Evolutionary conservation across 176 grass and related monocot genomes (phyloP).

Genomic region (Saccharum spontaneum): DNA sequence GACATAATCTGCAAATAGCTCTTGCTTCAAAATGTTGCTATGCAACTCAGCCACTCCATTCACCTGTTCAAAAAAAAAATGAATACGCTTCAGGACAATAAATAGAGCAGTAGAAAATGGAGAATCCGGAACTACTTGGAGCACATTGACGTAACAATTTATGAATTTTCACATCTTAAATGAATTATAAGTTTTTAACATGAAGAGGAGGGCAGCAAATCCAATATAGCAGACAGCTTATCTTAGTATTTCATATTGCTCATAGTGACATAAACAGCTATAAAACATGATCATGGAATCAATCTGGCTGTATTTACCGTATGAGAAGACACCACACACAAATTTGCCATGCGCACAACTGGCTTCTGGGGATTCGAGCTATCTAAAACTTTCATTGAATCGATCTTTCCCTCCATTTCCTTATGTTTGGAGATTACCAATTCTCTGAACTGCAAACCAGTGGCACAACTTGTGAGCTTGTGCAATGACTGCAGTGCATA

Average conservation of each 20-base stretch:
- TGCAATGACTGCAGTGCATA: conserved; percentile 8
- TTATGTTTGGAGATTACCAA: conserved; percentile 61
- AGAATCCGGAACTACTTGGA: background rate
- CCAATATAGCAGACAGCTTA: conserved; percentile 4
- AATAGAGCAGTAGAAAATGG: conserved; percentile 8
- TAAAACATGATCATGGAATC: conserved; percentile 18
- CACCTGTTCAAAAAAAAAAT: conserved; percentile 60
- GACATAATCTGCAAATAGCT: conserved; percentile 64
- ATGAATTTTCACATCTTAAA: conserved; percentile 15
- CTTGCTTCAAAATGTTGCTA: conserved; percentile 78
- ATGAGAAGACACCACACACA: conserved; percentile 66
- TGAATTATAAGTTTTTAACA: background rate
- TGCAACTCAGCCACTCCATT: conserved; percentile 85
- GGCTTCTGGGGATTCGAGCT: conserved; percentile 84
- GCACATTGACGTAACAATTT: background rate
- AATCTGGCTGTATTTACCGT: conserved; percentile 41
- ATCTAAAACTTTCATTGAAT: conserved; percentile 61
- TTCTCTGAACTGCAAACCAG: conserved; percentile 74
- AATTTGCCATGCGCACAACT: conserved; percentile 81
- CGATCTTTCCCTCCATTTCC: conserved; percentile 73
- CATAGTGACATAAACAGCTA: conserved; percentile 9
- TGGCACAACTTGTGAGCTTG: conserved; percentile 43
- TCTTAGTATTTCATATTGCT: background rate
- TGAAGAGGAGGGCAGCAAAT: background rate
- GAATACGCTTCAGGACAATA: conserved; percentile 32